Evolutionary conservation across 208 protist genomes (phyloP).

Genomic region (Tritrichomonas foetus): DNA sequence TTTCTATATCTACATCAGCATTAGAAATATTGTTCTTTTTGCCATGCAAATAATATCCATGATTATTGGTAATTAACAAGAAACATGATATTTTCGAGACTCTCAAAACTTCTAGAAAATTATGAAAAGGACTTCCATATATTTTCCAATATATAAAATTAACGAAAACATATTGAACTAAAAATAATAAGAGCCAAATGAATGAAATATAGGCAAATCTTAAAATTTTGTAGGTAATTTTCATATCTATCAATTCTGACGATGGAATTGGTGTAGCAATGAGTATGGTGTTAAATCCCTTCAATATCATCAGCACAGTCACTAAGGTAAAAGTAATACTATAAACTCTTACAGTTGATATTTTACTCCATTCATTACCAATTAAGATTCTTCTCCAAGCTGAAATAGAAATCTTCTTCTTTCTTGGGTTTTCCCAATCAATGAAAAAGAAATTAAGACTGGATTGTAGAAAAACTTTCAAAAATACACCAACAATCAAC

Average conservation of each 20-base stretch:
- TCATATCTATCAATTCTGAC: not conserved
- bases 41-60: constrained; percentile 8
- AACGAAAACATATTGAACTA: not conserved
- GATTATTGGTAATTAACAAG: not conserved
- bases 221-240: not conserved
- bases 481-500: not conserved
- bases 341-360: not conserved
- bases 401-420: not conserved
- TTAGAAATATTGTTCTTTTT: not conserved
- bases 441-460: not conserved
- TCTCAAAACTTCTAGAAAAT: not conserved
- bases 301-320: not conserved
- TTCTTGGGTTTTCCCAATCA: not conserved
- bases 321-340: not conserved
- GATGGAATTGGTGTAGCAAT: not conserved
- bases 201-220: not conserved
- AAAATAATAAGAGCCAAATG: not conserved
- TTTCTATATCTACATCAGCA: not conserved
- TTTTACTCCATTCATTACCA: not conserved
- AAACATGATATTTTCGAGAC: not conserved
- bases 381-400: not conserved
- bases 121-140: not conserved
- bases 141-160: not conserved
- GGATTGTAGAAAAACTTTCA: not conserved
- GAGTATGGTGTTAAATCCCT: not conserved